A percentile compares a stretch with the other conserved stretches of the same genome.
These are phyloP conservation scores for Schrenkiella parvula DNA, from an alignment of 345 rosid species.

Conservation along the genomic window DNA sequence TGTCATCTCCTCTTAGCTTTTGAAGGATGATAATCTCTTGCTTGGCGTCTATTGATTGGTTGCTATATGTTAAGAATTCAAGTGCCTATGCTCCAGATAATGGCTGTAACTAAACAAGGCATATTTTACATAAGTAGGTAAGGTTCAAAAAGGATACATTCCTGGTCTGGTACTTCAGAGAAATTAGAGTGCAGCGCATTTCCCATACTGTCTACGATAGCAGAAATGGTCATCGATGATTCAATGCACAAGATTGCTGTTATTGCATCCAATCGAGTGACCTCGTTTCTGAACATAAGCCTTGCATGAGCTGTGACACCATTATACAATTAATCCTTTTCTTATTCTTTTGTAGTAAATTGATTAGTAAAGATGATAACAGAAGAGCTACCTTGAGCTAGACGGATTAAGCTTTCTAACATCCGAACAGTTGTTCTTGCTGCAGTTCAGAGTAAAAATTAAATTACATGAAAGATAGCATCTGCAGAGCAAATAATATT, in stretches of 20 bases:
- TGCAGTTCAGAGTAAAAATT: slow-evolving; percentile 33
- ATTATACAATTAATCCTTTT: neutral
- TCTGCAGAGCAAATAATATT: neutral
- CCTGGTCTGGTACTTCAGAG: slow-evolving; percentile 71
- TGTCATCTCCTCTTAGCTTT: slow-evolving; percentile 47
- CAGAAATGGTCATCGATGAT: slow-evolving; percentile 93
- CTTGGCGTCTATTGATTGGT: slow-evolving; percentile 48
- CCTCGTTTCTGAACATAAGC: slow-evolving; percentile 94
- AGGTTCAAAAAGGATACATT: slow-evolving; percentile 68
- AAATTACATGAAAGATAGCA: neutral
- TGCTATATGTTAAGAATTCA: slow-evolving; percentile 39
- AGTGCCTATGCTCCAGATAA: neutral
- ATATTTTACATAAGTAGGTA: neutral
- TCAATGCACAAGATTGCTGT: slow-evolving; percentile 89
- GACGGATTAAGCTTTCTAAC: slow-evolving; percentile 94
- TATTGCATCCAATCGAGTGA: slow-evolving; percentile 73
- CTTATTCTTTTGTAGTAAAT: neutral
- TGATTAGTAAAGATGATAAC: slow-evolving; percentile 2
- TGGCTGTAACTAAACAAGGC: neutral
- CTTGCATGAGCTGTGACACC: slow-evolving; percentile 80
- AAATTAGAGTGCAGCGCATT: slow-evolving; percentile 93
- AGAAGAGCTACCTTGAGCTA: slow-evolving; percentile 70
- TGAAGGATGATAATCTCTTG: slow-evolving; percentile 70
- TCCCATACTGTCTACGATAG: slow-evolving; percentile 82
- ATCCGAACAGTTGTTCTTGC: slow-evolving; percentile 96